Evolutionary conservation across 108 stramenopile species (phyloP).

Genomic region (Heterococcus sp.): DNA sequence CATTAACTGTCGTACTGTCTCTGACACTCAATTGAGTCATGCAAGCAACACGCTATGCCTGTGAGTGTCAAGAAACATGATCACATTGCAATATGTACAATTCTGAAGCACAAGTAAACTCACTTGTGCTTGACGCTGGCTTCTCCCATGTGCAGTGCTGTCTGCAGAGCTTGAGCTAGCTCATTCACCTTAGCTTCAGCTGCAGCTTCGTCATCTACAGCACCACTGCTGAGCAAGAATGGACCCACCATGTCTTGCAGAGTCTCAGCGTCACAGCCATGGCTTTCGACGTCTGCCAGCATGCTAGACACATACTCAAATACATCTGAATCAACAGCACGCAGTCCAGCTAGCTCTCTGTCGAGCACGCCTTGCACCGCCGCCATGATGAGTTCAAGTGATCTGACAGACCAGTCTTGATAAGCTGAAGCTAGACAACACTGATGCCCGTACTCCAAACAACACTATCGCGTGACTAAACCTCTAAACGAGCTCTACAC

Average conservation of each 20-base stretch:
- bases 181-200: slow-evolving; percentile 18
- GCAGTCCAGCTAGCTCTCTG: slow-evolving; percentile 13
- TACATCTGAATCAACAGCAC: slow-evolving; percentile 30
- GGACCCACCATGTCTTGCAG: slow-evolving; percentile 37
- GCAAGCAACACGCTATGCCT: too few species aligned
- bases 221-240: slow-evolving; percentile 42
- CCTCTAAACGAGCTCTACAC: too few species aligned
- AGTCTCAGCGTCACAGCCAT: slow-evolving; percentile 29
- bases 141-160: slow-evolving; percentile 16
- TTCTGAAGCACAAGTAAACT: too few species aligned
- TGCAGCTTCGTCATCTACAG: slow-evolving; percentile 29
- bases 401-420: too few species aligned
- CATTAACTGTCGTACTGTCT: too few species aligned
- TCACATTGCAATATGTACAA: too few species aligned
- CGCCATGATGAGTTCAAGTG: too few species aligned
- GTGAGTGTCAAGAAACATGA: too few species aligned
- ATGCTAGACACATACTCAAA: slow-evolving; percentile 28
- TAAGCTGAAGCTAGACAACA: too few species aligned
- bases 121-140: slow-evolving; percentile 8
- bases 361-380: slow-evolving; percentile 15
- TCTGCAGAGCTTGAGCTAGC: slow-evolving; percentile 1
- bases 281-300: slow-evolving; percentile 30
- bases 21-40: too few species aligned
- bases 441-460: too few species aligned
- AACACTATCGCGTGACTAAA: too few species aligned